These are phyloP conservation scores for Kondoa malvinella DNA, from an alignment of 768 basidiomycete species.

Conservation along the genomic window DNA sequence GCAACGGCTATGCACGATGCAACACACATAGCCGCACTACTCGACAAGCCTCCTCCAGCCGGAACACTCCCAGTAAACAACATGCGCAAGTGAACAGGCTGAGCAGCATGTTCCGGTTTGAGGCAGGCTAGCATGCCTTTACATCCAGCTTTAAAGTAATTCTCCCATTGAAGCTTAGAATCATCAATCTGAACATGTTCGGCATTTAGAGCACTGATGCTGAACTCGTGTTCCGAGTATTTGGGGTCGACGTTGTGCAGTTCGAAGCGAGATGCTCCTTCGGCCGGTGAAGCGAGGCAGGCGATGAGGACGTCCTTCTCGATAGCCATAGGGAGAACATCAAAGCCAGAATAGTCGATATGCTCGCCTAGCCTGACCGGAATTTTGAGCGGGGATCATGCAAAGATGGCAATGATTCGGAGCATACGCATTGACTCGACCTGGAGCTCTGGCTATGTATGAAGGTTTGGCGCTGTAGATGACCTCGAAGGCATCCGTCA, in stretches of 20 bases:
- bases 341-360: conserved; percentile 28
- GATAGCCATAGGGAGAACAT: conserved; percentile 27
- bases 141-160: background rate
- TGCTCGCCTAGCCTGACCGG: conserved; percentile 30
- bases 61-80: conserved; percentile 51
- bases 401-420: too few relatives aligned
- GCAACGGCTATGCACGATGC: conserved; percentile 67
- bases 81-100: conserved; percentile 10
- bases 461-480: conserved; percentile 21
- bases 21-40: conserved; percentile 79
- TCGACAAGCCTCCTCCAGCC: conserved; percentile 68
- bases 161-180: background rate
- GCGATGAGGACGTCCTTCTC: conserved; percentile 27
- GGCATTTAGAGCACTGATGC: background rate
- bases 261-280: conserved; percentile 14
- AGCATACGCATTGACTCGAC: conserved; percentile 29
- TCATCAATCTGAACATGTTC: conserved; percentile 9
- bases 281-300: conserved; percentile 8
- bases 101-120: conserved; percentile 3
- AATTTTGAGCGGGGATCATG: too few relatives aligned
- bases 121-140: too few relatives aligned
- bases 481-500: conserved; percentile 17
- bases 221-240: conserved; percentile 22
- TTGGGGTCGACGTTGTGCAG: conserved; percentile 22
- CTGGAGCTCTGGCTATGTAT: conserved; percentile 27